Evolutionary conservation across 1,284 basidiomycete species (phyloP).

Genomic region (Puccinia novopanici): DNA sequence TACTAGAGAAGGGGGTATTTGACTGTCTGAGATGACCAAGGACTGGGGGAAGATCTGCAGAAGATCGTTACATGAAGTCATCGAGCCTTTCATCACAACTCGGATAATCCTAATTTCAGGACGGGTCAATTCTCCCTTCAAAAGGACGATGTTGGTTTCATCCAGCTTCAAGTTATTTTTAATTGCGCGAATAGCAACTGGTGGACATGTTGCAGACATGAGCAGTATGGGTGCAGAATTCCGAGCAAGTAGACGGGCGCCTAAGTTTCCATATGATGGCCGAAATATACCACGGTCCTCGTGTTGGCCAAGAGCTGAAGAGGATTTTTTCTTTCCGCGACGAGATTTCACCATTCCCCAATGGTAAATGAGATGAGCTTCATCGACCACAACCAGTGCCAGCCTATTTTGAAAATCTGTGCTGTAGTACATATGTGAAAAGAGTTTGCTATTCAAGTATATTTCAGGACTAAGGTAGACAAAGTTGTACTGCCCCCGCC

Average conservation of each 20-base stretch:
- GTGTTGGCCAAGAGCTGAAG: not conserved
- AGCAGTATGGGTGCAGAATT: constrained; percentile 4
- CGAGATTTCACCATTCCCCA: not conserved
- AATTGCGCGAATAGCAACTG: not conserved
- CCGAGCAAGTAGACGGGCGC: not conserved
- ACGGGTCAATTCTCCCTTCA: not conserved
- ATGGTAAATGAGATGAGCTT: no score
- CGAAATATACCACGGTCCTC: constrained; percentile 19
- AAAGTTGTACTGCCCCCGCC: not conserved
- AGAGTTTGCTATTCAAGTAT: not conserved
- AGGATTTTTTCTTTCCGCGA: not conserved
- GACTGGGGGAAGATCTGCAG: not conserved
- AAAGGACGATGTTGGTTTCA: not conserved
- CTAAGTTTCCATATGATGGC: constrained; percentile 7
- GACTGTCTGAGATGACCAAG: not conserved
- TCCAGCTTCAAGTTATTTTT: not conserved
- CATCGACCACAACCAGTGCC: no score
- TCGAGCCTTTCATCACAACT: not conserved
- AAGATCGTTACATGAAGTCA: not conserved
- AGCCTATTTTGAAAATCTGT: not conserved
- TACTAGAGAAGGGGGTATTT: constrained; percentile 6
- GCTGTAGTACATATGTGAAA: not conserved
- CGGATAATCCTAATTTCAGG: constrained; percentile 9
- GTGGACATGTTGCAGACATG: constrained; percentile 7
- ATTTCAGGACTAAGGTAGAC: not conserved